Base-by-base conservation (phyloP, 2,329 filamentous ascomycete species). In the Pseudocercospora pini-densiflorae region DNA sequence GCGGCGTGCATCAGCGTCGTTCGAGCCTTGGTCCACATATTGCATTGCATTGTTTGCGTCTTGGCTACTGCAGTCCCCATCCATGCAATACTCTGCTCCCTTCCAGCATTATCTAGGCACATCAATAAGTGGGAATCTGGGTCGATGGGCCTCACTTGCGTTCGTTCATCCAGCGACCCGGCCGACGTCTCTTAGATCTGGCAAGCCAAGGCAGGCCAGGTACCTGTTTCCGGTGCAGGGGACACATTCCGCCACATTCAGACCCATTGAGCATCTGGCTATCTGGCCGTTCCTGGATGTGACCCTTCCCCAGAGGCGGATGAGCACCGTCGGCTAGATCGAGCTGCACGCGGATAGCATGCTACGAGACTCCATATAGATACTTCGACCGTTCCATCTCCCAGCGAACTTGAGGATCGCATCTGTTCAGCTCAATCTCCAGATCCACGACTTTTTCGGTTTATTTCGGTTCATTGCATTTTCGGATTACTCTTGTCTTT, bases 301-400 rank as follows among this genome's bases (percentile, higher is more conserved):
- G 36, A 49, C 40, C 53, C 47, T 53, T 60, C 55, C 62, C 49
- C 53, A 60, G 47, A 59, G n/a, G 8, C 59, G 59, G 59, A 53
- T 65, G 33, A 47, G 9, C 58, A 43, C 19, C 43, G 45, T 33
- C 62, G 62, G 54, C 29, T 54, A 58, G 19, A 57, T 51, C 36
- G 59, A 54, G 53, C 49, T 51, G 45, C 55, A 61, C 43, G 65
- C 62, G 65, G 63, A 29, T 67, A 29, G 43, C 61, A 49, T 31
- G 53, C 57, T 64, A 54, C 63, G 57, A 36, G 29, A 61, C 64
- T 66, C 67, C 67, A 69, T 71, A 71, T 69, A 71, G 65, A 69
- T 69, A 71, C 49, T 49, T 49, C 21, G 62, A 51, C 60, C 62
- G 67, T 69, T 69, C 62, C 61, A 55, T 64, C 68, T 47, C 59